phyloP scores from a whole-genome alignment of 495 filamentous ascomycete species.

The Penicillium argentinense region DNA sequence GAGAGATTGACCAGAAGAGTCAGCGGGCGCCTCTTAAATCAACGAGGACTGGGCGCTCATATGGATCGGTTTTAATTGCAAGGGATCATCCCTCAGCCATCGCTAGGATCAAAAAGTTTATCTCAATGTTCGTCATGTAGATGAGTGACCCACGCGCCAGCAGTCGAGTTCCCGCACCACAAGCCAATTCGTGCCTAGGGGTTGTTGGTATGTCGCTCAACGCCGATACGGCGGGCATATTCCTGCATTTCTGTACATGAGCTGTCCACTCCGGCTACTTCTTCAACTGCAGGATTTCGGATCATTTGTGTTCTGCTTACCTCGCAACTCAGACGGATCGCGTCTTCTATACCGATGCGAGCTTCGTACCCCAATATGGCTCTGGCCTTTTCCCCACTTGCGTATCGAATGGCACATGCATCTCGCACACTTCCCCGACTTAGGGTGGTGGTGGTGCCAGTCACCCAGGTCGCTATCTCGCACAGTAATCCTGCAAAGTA shows the following conservation, averaged over 20 bases:
- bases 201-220: constrained; percentile 20
- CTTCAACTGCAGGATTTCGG: not conserved
- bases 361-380: constrained; percentile 59
- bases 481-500: constrained; percentile 46
- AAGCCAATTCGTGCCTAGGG: not conserved
- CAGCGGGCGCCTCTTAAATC: constrained; percentile 13
- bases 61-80: constrained; percentile 11
- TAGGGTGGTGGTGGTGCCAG: constrained; percentile 47
- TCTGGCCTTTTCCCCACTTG: constrained; percentile 56
- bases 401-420: constrained; percentile 53
- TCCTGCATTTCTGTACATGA: constrained; percentile 24
- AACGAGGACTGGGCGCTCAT: constrained; percentile 7
- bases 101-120: constrained; percentile 10
- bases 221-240: constrained; percentile 38
- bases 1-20: not conserved
- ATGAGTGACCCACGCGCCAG: not conserved
- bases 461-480: constrained; percentile 54
- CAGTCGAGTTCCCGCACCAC: no score
- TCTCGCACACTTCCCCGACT: constrained; percentile 58
- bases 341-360: constrained; percentile 55
- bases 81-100: constrained; percentile 12
- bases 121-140: constrained; percentile 6
- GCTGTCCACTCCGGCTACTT: not conserved
- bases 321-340: constrained; percentile 50
- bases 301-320: constrained; percentile 27